Evolutionary conservation across 805 yeast genomes (phyloP).

Genomic region (Candida boleticola): DNA sequence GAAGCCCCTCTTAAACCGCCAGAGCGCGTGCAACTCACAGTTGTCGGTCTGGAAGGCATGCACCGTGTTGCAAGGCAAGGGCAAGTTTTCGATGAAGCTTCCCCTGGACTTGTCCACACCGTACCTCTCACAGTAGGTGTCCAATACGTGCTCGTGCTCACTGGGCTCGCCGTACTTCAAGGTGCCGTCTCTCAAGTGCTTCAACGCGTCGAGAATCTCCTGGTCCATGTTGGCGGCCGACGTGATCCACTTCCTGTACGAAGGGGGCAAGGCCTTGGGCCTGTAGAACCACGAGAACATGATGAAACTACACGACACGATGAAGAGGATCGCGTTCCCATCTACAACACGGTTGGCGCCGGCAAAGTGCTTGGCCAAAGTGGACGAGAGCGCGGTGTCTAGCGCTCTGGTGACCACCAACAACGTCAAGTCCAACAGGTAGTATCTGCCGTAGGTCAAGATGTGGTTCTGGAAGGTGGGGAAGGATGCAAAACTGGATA

Average conservation of each 20-base stretch:
- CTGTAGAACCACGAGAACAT: constrained; percentile 27
- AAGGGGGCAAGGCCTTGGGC: constrained; percentile 31
- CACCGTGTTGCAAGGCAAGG: constrained; percentile 39
- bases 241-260: constrained; percentile 40
- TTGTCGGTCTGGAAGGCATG: constrained; percentile 37
- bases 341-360: constrained; percentile 1
- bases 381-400: constrained; percentile 17
- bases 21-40: constrained; percentile 48
- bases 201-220: constrained; percentile 26
- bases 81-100: constrained; percentile 21
- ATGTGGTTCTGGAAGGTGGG: constrained; percentile 20
- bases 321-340: constrained; percentile 20
- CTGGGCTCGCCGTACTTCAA: constrained; percentile 28
- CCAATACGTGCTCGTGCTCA: constrained; percentile 18
- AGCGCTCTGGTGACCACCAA: constrained; percentile 21
- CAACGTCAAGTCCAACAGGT: constrained; percentile 23
- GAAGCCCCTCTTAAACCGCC: constrained; percentile 44
- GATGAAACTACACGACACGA: constrained; percentile 18
- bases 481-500: constrained; percentile 19
- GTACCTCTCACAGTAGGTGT: constrained; percentile 20
- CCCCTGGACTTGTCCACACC: constrained; percentile 27
- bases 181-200: constrained; percentile 20
- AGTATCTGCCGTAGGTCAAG: constrained; percentile 16
- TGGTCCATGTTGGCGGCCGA: constrained; percentile 39
- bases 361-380: constrained; percentile 4